Conservation (phyloP, 2,329 filamentous ascomycete species). For the Hansfordia pulvinata region DNA sequence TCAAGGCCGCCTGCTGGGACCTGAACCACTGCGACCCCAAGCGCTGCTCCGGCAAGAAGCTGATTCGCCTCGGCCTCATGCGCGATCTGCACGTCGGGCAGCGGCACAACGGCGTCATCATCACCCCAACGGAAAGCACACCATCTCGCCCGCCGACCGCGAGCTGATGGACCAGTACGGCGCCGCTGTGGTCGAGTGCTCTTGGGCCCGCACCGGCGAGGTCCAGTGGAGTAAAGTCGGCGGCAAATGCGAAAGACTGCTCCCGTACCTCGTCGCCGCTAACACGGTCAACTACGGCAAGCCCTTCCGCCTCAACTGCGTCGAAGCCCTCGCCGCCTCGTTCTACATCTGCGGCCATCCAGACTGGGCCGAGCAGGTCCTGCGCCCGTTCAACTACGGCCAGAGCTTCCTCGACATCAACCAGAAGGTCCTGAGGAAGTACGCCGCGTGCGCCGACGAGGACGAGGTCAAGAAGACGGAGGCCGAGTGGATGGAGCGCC, state of each 20-base stretch:
- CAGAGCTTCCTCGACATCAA: slow-evolving; percentile 87
- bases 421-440: slow-evolving; percentile 63
- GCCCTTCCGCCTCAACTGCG: slow-evolving; percentile 90
- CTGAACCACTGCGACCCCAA: slow-evolving; percentile 96
- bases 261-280: slow-evolving; percentile 91
- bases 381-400: slow-evolving; percentile 81
- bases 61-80: slow-evolving; percentile 90
- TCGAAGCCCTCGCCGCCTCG: slow-evolving; percentile 82
- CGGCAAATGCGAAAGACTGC: slow-evolving; percentile 77
- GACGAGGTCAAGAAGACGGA: slow-evolving; percentile 74
- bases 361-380: slow-evolving; percentile 78
- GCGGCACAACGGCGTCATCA: slow-evolving; percentile 81
- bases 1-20: slow-evolving; percentile 97
- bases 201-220: slow-evolving; percentile 86
- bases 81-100: slow-evolving; percentile 84
- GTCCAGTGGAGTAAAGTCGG: slow-evolving; percentile 86
- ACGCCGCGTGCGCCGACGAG: slow-evolving; percentile 72
- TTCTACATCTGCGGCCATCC: slow-evolving; percentile 85
- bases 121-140: slow-evolving; percentile 83
- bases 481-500: slow-evolving; percentile 74
- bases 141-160: slow-evolving; percentile 71
- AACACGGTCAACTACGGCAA: slow-evolving; percentile 97
- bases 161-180: slow-evolving; percentile 77
- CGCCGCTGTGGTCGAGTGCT: slow-evolving; percentile 92
- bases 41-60: slow-evolving; percentile 85